Conservation (phyloP, 2,329 filamentous ascomycete species). For the Beauveria sp. region DNA sequence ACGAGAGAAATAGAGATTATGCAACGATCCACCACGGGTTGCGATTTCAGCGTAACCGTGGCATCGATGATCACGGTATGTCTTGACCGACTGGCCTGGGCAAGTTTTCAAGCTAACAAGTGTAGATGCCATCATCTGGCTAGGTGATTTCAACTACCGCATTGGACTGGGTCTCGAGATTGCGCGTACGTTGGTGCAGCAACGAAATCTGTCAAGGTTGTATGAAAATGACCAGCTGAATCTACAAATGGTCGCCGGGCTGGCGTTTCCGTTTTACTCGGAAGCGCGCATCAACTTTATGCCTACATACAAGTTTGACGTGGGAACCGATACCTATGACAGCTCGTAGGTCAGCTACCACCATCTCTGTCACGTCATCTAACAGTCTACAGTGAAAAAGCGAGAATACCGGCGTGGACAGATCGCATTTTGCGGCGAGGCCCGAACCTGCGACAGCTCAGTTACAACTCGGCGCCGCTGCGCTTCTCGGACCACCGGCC, state of each 20-base stretch:
- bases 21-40: constrained; percentile 79
- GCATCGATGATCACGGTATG: constrained; percentile 81
- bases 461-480: constrained; percentile 76
- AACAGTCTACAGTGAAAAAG: constrained; percentile 58
- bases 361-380: neutral
- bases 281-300: constrained; percentile 82
- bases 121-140: constrained; percentile 73
- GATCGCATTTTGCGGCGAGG: constrained; percentile 89
- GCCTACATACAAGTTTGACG: constrained; percentile 93
- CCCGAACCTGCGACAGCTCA: constrained; percentile 68
- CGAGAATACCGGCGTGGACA: constrained; percentile 93
- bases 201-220: constrained; percentile 65
- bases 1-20: constrained; percentile 92
- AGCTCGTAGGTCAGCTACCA: constrained; percentile 57
- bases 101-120: constrained; percentile 16
- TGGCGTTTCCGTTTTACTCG: constrained; percentile 85
- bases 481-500: constrained; percentile 94
- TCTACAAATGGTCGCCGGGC: constrained; percentile 88
- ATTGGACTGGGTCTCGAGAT: constrained; percentile 77
- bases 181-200: constrained; percentile 65
- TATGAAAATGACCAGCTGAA: constrained; percentile 96
- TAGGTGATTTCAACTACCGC: constrained; percentile 97
- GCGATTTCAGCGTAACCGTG: constrained; percentile 81
- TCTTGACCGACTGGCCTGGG: neutral
- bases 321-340: constrained; percentile 83